Base-by-base conservation (phyloP, 495 filamentous ascomycete genomes). In the Apiosordaria backusii region DNA sequence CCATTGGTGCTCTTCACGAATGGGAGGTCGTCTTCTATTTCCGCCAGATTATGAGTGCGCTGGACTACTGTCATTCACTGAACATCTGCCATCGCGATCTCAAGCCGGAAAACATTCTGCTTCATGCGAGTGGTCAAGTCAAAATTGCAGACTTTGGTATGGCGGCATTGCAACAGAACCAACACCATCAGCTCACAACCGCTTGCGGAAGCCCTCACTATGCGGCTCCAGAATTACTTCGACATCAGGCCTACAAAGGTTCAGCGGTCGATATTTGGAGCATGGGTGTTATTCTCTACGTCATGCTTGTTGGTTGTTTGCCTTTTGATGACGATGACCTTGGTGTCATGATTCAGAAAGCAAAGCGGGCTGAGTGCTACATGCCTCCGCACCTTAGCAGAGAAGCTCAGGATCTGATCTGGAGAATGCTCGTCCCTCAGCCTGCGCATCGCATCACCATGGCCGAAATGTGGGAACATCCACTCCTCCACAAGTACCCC, bases 81-180 rank as follows among this genome's bases (percentile, higher is more conserved):
- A 89, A 91, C 70, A 97, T 99, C 66, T 96, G 92, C 75, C 95
- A 99, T 72, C 90, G 95, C 25, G 95, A 99, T 67, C 79, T 99
- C 35, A 99, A 99, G 78, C 95, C 92, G 0, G 95, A 99, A 78
- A 99, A 99, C 70, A 97, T 99, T 50, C 81, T 99, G 18, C 76
- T 99, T 26, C 91, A 92, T 65, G 76, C 76, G 5, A 76, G 87
- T 15, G 82, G 83, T 23, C 87, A 90, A 55, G 83, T 97, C 76
- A 98, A 98, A 77, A 86, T 99, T 50, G 93, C 92, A 35, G 95
- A 99, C 76, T 99, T 98, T 76, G 94, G 95, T 19, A 97, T 99
- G 92, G 95, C 96, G 19, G 93, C 92, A 15, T 79, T 98, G 27
- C 94, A 97, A 68, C 94, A 96, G 26, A 80, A 82, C 16, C 80